Conservation (phyloP, 306 rosid genomes). For the Glycine tomentella region DNA sequence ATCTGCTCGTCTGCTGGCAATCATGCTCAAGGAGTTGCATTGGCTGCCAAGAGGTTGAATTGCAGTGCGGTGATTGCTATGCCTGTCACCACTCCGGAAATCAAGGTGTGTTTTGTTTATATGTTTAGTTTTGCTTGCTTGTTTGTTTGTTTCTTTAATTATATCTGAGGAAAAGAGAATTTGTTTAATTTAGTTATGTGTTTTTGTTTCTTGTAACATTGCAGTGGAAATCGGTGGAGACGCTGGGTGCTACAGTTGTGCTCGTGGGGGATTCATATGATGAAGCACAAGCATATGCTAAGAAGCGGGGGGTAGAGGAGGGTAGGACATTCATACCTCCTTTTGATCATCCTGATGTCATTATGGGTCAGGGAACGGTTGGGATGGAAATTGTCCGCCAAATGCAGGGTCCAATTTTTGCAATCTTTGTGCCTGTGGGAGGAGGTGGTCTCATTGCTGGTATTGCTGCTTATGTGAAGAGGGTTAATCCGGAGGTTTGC, state of each 20-base stretch:
- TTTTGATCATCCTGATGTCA: slow-evolving; percentile 97
- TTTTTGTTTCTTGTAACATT: slow-evolving; percentile 33
- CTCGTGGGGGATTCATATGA: slow-evolving; percentile 92
- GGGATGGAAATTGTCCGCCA: slow-evolving; percentile 97
- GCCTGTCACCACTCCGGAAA: slow-evolving; percentile 93
- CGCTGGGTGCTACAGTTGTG: slow-evolving; percentile 83
- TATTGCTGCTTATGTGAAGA: slow-evolving; percentile 95
- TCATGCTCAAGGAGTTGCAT: slow-evolving; percentile 99
- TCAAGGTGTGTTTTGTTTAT: slow-evolving; percentile 65
- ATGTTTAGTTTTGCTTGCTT: slow-evolving; percentile 6
- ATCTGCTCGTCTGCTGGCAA: slow-evolving; percentile 98
- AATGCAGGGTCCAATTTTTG: slow-evolving; percentile 67
- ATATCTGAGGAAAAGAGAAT: neutral
- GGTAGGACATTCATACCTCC: slow-evolving; percentile 84
- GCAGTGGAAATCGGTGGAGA: slow-evolving; percentile 91
- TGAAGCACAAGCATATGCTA: slow-evolving; percentile 94
- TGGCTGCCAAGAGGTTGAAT: slow-evolving; percentile 77
- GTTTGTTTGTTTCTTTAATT: neutral
- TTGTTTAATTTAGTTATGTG: neutral
- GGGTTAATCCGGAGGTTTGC: slow-evolving; percentile 86
- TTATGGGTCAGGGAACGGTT: slow-evolving; percentile 91
- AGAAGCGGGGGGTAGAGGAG: slow-evolving; percentile 71
- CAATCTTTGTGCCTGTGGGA: slow-evolving; percentile 96
- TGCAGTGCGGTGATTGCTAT: slow-evolving; percentile 86
- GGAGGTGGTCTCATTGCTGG: slow-evolving; percentile 99